Percentiles rank a stretch among this genome's conserved stretches.
These are phyloP conservation scores for Ophiostoma sp. DNA, from an alignment of 2,329 filamentous ascomycete species.

Conservation along the genomic window DNA sequence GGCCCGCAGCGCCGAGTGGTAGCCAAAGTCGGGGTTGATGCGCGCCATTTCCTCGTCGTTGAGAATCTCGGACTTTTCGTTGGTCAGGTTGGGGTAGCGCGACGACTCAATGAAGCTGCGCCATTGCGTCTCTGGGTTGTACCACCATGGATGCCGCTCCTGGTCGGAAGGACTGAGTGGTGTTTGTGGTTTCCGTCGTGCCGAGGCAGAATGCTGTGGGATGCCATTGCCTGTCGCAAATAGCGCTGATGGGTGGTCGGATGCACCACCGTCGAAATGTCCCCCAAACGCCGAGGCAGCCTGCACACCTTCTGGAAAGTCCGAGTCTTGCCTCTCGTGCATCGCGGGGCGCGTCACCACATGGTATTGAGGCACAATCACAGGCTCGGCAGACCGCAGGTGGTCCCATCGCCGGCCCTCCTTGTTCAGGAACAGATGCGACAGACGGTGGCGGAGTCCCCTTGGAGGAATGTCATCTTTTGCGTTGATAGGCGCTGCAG, in stretches of 20 bases:
- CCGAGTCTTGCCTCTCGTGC: background rate
- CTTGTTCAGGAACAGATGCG: conserved; percentile 44
- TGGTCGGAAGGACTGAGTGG: background rate
- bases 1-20: conserved; percentile 30
- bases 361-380: conserved; percentile 45
- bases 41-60: conserved; percentile 41
- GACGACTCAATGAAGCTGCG: conserved; percentile 51
- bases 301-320: background rate
- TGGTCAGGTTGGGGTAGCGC: conserved; percentile 44
- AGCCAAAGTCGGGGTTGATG: conserved; percentile 45
- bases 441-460: conserved; percentile 32
- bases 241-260: background rate
- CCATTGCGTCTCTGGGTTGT: conserved; percentile 43
- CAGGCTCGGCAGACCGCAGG: conserved; percentile 53
- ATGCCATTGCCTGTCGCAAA: conserved; percentile 1
- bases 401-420: conserved; percentile 53
- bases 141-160: conserved; percentile 25
- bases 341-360: conserved; percentile 18
- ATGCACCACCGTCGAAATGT: background rate
- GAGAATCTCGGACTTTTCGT: conserved; percentile 47
- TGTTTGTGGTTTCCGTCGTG: background rate
- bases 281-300: background rate
- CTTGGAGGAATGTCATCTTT: background rate
- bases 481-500: background rate
- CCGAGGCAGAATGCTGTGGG: background rate